These are phyloP conservation scores for Euphorbia pulcherrima DNA, from an alignment of 345 rosid genomes.

Conservation along the genomic window DNA sequence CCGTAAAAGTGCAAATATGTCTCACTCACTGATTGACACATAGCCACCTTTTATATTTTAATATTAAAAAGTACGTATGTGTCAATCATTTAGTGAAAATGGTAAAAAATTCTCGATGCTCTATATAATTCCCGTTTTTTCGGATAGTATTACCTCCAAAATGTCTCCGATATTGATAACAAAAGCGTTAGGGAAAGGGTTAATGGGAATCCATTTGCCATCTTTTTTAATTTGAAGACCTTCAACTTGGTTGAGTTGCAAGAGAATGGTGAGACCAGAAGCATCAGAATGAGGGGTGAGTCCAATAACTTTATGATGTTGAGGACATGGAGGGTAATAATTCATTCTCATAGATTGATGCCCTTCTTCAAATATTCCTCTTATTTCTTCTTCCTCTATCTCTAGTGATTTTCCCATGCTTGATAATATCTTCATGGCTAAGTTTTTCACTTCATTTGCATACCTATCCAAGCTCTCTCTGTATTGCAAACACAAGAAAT, in stretches of 20 bases:
- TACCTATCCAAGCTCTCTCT: slow-evolving; percentile 26
- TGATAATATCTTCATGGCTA: slow-evolving; percentile 15
- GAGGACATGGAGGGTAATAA: slow-evolving; percentile 36
- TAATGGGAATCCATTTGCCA: slow-evolving; percentile 20
- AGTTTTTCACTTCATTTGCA: slow-evolving; percentile 13
- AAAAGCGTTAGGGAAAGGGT: slow-evolving; percentile 24
- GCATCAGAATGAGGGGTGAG: slow-evolving; percentile 32
- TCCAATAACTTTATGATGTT: slow-evolving; percentile 29
- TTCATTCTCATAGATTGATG: slow-evolving; percentile 25
- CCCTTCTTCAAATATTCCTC: slow-evolving; percentile 22
- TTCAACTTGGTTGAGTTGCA: slow-evolving; percentile 25
- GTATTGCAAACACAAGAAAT: too few relatives aligned
- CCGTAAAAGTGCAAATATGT: too few relatives aligned
- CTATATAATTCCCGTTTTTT: too few relatives aligned
- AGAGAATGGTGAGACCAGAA: slow-evolving; percentile 26
- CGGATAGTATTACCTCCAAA: slow-evolving; percentile 1
- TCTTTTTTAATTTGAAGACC: slow-evolving; percentile 27
- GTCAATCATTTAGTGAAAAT: too few relatives aligned
- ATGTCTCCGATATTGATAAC: slow-evolving; percentile 23
- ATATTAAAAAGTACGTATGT: too few relatives aligned
- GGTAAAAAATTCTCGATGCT: too few relatives aligned
- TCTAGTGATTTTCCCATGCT: slow-evolving; percentile 22
- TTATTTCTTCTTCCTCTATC: slow-evolving; percentile 23
- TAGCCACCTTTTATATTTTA: too few relatives aligned
- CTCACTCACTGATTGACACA: too few relatives aligned